Base-by-base conservation (phyloP, 2,329 filamentous ascomycete species). In the Pyricularia pennisetigena region DNA sequence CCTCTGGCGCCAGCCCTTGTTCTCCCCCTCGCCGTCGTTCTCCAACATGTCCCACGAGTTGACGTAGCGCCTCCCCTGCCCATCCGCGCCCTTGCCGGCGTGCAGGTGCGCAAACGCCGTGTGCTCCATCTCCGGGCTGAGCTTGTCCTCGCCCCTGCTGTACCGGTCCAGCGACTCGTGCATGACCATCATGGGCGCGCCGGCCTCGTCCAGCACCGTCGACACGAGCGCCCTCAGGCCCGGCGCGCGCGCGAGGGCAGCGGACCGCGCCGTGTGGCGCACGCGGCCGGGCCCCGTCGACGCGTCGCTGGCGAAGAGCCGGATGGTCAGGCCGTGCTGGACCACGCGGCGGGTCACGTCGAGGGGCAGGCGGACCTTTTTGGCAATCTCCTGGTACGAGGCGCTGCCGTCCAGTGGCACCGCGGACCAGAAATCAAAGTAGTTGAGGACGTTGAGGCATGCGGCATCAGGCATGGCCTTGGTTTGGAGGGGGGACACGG, bases 381-480 rank as follows among this genome's bases (percentile, higher is more conserved):
- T 70, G 20, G 80, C 76, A 23, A 83, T 79, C 12, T 80, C 78
- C 4, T 73, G 69, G 68, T 79, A 80, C 2, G 81, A 80, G 7
- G 82, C 81, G 3, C 78, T 76, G 20, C 81, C 81, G 28, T 80
- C 75, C 0, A 84, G 67, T 2, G 83, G 82, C 6, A 86, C 82
- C 5, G 81, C 79, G 12, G 78, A 75, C 81, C 82, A 85, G 71
- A 85, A 84, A 71, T 85, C 75, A 72, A 85, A 85, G 70, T 82
- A 76, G 72, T 85, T 85, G 20, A 85, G 74, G 16, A 83, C 74
- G 70, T 83, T 82, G 54, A 85, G 76, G 12, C 62, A 64, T 5
- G 62, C 62, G 35, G 41, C 54, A 28, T 69, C 68, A 8, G 67
- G 66, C 30, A 68, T 67, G 26, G 32, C 24, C 69, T 68, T 57